phyloP scores from a whole-genome alignment of 2,329 filamentous ascomycete species.

The Cladobotryum protrusum region DNA sequence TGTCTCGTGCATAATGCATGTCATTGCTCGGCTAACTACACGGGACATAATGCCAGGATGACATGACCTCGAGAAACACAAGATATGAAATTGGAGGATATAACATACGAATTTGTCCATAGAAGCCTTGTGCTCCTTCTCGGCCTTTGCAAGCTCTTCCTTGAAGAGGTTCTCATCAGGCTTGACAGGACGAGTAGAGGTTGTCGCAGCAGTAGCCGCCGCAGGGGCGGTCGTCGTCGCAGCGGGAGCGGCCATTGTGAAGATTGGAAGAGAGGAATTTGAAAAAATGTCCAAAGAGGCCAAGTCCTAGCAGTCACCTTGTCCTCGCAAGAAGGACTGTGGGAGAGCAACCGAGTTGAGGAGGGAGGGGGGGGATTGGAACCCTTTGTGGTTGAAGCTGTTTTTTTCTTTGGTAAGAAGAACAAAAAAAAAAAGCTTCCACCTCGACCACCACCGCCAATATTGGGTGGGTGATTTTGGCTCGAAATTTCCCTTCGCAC shows the following conservation, averaged over 20 bases:
- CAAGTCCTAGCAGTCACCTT: constrained; percentile 13
- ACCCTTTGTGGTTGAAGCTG: too few relatives aligned
- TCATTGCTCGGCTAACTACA: neutral
- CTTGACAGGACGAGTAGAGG: constrained; percentile 64
- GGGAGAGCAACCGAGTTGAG: constrained; percentile 8
- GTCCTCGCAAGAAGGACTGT: constrained; percentile 10
- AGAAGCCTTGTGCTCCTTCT: constrained; percentile 77
- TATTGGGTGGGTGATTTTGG: constrained; percentile 8
- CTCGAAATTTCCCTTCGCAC: constrained; percentile 8
- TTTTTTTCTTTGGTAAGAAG: too few relatives aligned
- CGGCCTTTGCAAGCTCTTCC: constrained; percentile 67
- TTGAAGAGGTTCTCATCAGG: constrained; percentile 85
- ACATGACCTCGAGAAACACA: neutral
- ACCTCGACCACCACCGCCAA: constrained; percentile 3
- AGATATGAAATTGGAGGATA: constrained; percentile 10
- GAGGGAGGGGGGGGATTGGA: neutral
- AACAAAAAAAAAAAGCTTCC: neutral
- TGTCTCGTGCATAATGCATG: neutral
- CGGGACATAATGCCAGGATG: neutral
- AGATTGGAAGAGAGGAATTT: neutral
- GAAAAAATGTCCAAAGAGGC: neutral
- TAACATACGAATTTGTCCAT: constrained; percentile 52
- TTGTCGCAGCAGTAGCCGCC: constrained; percentile 31
- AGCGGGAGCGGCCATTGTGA: constrained; percentile 41
- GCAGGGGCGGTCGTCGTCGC: constrained; percentile 40